These are phyloP conservation scores for Cryptosporidium meleagridis DNA, from an alignment of 169 alveolate species.

Conservation along the genomic window DNA sequence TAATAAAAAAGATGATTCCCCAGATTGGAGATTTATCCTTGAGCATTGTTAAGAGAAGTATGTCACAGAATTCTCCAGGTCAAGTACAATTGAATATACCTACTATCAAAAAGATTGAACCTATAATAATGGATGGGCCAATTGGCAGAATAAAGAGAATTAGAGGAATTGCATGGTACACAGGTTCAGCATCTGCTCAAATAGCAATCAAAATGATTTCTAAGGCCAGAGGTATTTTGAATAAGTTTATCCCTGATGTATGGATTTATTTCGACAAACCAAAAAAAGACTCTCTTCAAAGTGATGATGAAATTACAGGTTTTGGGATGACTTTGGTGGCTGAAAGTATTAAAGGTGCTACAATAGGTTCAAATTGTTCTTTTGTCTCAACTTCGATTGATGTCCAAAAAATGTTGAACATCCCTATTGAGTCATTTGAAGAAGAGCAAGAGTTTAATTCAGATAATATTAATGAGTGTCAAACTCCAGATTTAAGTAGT, in stretches of 20 bases:
- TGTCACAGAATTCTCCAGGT: constrained; percentile 84
- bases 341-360: constrained; percentile 82
- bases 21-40: constrained; percentile 81
- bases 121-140: constrained; percentile 81
- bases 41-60: constrained; percentile 83
- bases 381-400: constrained; percentile 7
- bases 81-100: constrained; percentile 80
- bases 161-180: constrained; percentile 87
- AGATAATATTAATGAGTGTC: constrained; percentile 4
- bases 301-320: constrained; percentile 80
- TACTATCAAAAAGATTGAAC: constrained; percentile 81
- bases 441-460: not conserved
- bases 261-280: constrained; percentile 87
- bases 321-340: constrained; percentile 90
- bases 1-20: constrained; percentile 81
- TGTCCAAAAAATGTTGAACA: constrained; percentile 6
- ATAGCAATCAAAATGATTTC: constrained; percentile 83
- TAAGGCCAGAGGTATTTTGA: constrained; percentile 85
- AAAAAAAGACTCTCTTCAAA: constrained; percentile 75
- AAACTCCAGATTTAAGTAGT: not conserved
- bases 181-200: constrained; percentile 81
- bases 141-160: constrained; percentile 86
- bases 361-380: constrained; percentile 73
- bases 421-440: not conserved
- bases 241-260: constrained; percentile 90